Base-by-base conservation (phyloP, 768 basidiomycete species). In the Amanita jacksonii region DNA sequence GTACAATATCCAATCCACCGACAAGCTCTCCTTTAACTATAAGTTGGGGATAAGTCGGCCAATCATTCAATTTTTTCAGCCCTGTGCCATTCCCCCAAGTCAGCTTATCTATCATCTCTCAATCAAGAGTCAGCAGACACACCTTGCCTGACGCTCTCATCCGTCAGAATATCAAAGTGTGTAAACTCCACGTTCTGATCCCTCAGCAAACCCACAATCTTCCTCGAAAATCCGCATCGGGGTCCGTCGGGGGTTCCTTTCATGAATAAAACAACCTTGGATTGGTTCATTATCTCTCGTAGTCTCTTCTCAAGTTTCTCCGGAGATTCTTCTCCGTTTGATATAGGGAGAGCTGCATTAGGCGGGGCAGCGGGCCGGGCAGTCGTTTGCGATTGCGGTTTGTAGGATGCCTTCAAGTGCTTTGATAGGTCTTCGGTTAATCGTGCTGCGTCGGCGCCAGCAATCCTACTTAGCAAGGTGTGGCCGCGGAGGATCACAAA, bases 1-100 rank as follows among this genome's bases (percentile, higher is more conserved):
- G 76, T 18, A 93, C 76, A 41, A 98, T 81, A 58, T 99, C 94
- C 41, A 98, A 63, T 3, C 94, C 94, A n/a, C 94, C 94, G 12
- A 96, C 80, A 13, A 99, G 72, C 59, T 97, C 90, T 16, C 96
- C 93, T 2, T 87, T 78, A 40, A 91, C 69, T 50, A 92, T 84
- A 16, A 94, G 68, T 57, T 90, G 87, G 3, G 87, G 86, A 66
- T 75, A 89, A 3, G 86, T 94, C 0, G 90, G 90, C 90, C 90
- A 93, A 48, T 91, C 74, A 56, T 93, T 93, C 48, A 89, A 56
- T 49, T 69, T 74, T 64, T 82, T 82, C 41, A 82, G 72, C 57
- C 76, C 90, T 78, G 49, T 15, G 40, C 16, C 10, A n/a, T n/a
- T n/a, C n/a, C 37, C 16, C 37, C 16, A 5, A 13, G 45, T 15